Conservation (phyloP, 2,329 filamentous ascomycete species). For the Alternaria postmessia region DNA sequence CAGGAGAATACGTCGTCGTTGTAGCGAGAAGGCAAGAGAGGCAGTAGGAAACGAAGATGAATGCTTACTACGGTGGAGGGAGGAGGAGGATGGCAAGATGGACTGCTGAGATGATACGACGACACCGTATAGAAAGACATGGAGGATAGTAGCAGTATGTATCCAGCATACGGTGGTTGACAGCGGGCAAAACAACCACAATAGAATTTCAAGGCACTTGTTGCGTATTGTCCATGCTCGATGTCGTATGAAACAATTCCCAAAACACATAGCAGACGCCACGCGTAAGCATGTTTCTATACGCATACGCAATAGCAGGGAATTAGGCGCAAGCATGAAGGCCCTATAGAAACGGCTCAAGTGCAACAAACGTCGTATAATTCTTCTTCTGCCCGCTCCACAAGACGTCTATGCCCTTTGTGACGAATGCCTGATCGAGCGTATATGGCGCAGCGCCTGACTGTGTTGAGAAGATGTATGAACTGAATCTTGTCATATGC, state of each 20-base stretch:
- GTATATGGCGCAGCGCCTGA: neutral
- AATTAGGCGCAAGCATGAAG: neutral
- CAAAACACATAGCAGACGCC: neutral
- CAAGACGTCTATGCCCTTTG: neutral
- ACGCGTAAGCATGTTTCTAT: neutral
- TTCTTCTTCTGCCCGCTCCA: neutral
- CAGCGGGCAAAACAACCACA: neutral
- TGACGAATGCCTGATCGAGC: no score
- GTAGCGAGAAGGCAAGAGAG: neutral
- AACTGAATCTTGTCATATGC: neutral
- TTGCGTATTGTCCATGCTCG: neutral
- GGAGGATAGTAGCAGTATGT: neutral
- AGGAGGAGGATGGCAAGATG: neutral
- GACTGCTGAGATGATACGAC: neutral
- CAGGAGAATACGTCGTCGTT: neutral
- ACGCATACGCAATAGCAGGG: accelerated
- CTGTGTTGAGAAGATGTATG: neutral
- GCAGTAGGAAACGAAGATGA: neutral
- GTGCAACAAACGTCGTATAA: no score
- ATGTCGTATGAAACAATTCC: neutral
- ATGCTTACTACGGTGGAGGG: neutral
- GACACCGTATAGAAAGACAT: neutral
- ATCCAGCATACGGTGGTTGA: neutral
- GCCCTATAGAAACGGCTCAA: no score
- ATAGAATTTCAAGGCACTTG: neutral